Base-by-base conservation (phyloP, 108 stramenopile genomes). In the Nitzschia palea region DNA sequence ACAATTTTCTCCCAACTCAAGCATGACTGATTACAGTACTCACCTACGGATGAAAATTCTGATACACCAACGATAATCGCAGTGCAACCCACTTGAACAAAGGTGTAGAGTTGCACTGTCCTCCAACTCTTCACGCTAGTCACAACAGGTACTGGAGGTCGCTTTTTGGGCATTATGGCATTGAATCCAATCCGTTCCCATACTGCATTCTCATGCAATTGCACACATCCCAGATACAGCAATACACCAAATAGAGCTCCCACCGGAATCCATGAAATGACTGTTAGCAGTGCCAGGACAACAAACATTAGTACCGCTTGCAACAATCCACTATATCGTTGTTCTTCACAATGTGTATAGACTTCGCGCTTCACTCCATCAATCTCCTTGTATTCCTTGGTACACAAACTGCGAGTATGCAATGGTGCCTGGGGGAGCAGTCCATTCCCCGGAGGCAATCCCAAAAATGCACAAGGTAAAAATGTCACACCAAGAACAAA, bases 161-260 rank as follows among this genome's bases (percentile, higher is more conserved):
- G 76, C 32, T 65, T 84, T 75, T 64, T 77, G 65, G 59, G 84
- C 70, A 33, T 79, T 55, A 68, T 80, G 80, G 83, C 78, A 59
- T 52, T 71, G 29, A 72, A 70, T 27, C 20, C 55, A 27, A 92
- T 79, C 8, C 95, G 83, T 64, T 93, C 91, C 85, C 80, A 88
- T 68, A 96, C 78, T 70, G 95, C 88, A 58, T 92, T 95, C 22
- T 88, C 94, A 58, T 79, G 81, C 56, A 96, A 61, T 2, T 90
- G 83, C 34, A 84, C 80, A 48, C 76, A 74, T 43, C 95, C 94
- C 25, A 96, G 62, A 75, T 89, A 96, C 50, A 96, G 47, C 68
- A 96, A 95, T 27, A 96, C 55, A 23, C 95, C 95, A 68, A 85
- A 91, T 6, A 93, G 62, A 36, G 55, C 54, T 22, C 81, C 81